Base-by-base conservation (phyloP, 768 basidiomycete genomes). In the Leccinum arenicola region DNA sequence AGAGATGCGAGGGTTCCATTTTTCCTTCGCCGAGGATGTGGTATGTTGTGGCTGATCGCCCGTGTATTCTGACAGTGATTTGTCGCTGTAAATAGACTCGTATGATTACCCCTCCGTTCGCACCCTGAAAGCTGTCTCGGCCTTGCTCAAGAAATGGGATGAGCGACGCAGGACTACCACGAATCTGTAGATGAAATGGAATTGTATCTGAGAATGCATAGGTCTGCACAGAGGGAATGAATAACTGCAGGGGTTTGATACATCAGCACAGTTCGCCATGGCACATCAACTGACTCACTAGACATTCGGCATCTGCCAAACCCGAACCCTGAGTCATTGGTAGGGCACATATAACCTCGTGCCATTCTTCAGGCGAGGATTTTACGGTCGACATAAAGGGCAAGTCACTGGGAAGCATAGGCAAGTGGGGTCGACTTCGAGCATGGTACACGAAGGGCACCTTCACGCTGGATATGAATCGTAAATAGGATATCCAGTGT, bases 351-450 rank as follows among this genome's bases (percentile, higher is more conserved):
- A 75, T 71, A 66, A 78, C 68, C 80, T 87, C 66, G 71, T 76
- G 71, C 85, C 86, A 89, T 66, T 89, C 88, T 66, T 87, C 87
- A 8, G 88, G 87, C 4, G 79, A 75, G 0, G 77, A 74, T 68
- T 88, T 88, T 56, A 89, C 69, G 3, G 81, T 80, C 0, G 81
- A 80, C 60, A 86, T 77, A 66, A 89, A 85, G 25, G 78, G 72
- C 1, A 78, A 73, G 12, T 73, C 73, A 4, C 59, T 64, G 1
- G 77, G 69, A 12, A 83, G 66, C 40, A 86, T 82, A 3, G 87
- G 83, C 12, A 80, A 76, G 55, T 76, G 75, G 0, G 88, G 79
- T n/a, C 84, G 79, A 52, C 78, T 78, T 49, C 80, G 80, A 8
- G 86, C 87, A 45, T 60, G 62, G 61, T 88, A 87, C 6, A 69